phyloP scores from a whole-genome alignment of 306 rosid species.

The Rosa chinensis region DNA sequence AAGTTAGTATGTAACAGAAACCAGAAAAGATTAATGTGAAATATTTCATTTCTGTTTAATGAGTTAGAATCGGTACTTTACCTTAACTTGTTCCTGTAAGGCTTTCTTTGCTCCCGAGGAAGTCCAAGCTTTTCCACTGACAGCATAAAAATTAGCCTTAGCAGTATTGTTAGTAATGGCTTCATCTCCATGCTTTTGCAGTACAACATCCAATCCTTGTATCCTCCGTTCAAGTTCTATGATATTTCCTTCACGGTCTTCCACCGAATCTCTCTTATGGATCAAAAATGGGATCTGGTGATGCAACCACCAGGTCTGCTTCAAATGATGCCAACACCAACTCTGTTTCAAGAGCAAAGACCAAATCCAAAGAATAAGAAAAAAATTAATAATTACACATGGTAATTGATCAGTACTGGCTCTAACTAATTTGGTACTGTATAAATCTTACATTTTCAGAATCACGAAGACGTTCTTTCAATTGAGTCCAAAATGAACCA shows the following conservation, averaged over 20 bases:
- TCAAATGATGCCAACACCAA: too few species aligned
- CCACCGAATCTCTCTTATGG: not conserved
- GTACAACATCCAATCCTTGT: not conserved
- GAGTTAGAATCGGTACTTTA: not conserved
- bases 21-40: not conserved
- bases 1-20: not conserved
- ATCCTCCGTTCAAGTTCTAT: not conserved
- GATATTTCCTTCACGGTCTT: slow-evolving; percentile 6
- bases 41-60: too few species aligned
- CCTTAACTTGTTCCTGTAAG: slow-evolving; percentile 23
- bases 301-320: too few species aligned
- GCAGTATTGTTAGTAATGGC: not conserved
- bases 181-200: not conserved
- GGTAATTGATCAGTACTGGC: too few species aligned
- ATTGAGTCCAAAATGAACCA: not conserved
- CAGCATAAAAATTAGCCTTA: too few species aligned
- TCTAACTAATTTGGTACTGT: too few species aligned
- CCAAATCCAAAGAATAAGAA: too few species aligned
- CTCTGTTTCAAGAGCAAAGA: too few species aligned
- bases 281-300: not conserved
- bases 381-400: too few species aligned
- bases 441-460: not conserved
- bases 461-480: not conserved
- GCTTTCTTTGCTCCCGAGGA: slow-evolving; percentile 21
- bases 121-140: slow-evolving; percentile 13